phyloP scores from a whole-genome alignment of 805 yeast species.

The Pichia cabralensis region DNA sequence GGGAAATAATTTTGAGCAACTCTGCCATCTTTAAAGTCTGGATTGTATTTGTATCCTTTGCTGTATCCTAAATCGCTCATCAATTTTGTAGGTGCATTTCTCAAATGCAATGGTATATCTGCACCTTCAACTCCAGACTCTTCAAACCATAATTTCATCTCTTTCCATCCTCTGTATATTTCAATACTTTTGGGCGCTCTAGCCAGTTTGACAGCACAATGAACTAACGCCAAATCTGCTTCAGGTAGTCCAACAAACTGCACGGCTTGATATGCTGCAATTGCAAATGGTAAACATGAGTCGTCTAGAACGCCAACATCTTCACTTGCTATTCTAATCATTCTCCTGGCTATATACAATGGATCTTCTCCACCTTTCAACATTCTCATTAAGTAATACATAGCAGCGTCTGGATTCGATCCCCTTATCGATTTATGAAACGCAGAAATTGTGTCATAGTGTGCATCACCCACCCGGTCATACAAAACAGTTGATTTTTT shows the following conservation, averaged over 20 bases:
- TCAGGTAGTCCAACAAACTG: slow-evolving; percentile 94
- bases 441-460: slow-evolving; percentile 92
- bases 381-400: slow-evolving; percentile 84
- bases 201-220: slow-evolving; percentile 87
- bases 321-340: slow-evolving; percentile 93
- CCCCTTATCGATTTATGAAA: slow-evolving; percentile 92
- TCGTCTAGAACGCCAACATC: slow-evolving; percentile 87
- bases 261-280: slow-evolving; percentile 76
- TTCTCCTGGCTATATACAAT: slow-evolving; percentile 74
- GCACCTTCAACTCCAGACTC: slow-evolving; percentile 53
- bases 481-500: slow-evolving; percentile 51
- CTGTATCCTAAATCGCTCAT: slow-evolving; percentile 88
- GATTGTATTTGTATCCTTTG: slow-evolving; percentile 81
- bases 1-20: slow-evolving; percentile 77
- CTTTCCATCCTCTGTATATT: slow-evolving; percentile 70
- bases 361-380: slow-evolving; percentile 92
- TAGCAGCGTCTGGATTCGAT: slow-evolving; percentile 77
- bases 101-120: slow-evolving; percentile 67
- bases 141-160: slow-evolving; percentile 49
- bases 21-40: slow-evolving; percentile 60
- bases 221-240: slow-evolving; percentile 80
- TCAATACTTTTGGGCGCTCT: slow-evolving; percentile 78
- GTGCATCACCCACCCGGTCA: slow-evolving; percentile 84
- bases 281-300: slow-evolving; percentile 74
- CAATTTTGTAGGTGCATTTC: slow-evolving; percentile 89